Percentiles rank a stretch among this genome's conserved stretches.
Conservation (phyloP, 331 rosid genomes). For the Stylosanthes scabra region DNA sequence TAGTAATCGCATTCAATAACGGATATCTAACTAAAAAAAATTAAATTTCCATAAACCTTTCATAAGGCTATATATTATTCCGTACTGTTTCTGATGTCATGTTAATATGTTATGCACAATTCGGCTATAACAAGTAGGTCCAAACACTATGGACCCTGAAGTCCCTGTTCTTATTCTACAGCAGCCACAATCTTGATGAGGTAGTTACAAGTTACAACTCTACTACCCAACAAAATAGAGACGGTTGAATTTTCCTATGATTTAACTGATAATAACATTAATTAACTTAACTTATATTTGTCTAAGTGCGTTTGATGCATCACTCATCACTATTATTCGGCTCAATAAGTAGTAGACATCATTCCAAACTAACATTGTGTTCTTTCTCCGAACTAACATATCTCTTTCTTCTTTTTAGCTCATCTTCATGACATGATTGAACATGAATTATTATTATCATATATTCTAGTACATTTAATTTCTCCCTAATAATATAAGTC, state of each 20-base stretch:
- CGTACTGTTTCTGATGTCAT: slow-evolving; percentile 24
- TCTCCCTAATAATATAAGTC: slow-evolving; percentile 41
- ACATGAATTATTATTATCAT: not conserved
- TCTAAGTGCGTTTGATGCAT: slow-evolving; percentile 34
- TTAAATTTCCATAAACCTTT: not conserved
- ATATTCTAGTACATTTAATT: slow-evolving; percentile 4
- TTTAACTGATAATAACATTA: slow-evolving; percentile 2
- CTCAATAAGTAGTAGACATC: too few species aligned
- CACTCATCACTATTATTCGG: slow-evolving; percentile 14
- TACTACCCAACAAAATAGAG: slow-evolving; percentile 27
- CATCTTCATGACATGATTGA: slow-evolving; percentile 37
- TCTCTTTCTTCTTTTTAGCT: not conserved
- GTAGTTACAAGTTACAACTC: slow-evolving; percentile 6
- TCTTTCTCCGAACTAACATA: slow-evolving; percentile 43
- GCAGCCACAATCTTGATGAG: slow-evolving; percentile 20
- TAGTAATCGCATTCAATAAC: too few species aligned
- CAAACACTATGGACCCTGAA: slow-evolving; percentile 16
- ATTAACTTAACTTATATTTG: not conserved
- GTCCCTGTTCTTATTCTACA: slow-evolving; percentile 1
- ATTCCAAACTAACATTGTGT: slow-evolving; percentile 28
- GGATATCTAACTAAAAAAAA: too few species aligned
- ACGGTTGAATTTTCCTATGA: slow-evolving; percentile 36
- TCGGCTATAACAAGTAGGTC: not conserved
- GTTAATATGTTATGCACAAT: not conserved
- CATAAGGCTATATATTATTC: not conserved